Conservation (phyloP, 2,329 filamentous ascomycete species). For the Alternaria ethzedia region DNA sequence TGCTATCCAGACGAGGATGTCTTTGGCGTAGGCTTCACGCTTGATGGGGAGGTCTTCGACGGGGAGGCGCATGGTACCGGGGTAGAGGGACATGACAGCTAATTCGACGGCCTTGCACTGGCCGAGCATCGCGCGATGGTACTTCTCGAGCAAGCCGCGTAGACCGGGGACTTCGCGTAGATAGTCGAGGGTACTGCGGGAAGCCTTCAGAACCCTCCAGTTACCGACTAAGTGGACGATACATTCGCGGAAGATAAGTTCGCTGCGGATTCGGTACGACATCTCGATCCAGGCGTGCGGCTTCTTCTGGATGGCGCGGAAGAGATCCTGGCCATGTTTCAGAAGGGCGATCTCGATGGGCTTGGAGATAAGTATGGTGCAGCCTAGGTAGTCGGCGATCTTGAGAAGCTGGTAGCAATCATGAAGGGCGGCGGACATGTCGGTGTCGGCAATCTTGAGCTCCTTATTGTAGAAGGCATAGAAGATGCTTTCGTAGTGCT, state of each 20-base stretch:
- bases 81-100: conserved; percentile 32
- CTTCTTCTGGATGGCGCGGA: conserved; percentile 51
- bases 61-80: conserved; percentile 33
- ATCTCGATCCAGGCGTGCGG: conserved; percentile 57
- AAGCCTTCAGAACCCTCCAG: conserved; percentile 40
- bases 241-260: conserved; percentile 54
- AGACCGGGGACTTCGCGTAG: conserved; percentile 31
- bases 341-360: conserved; percentile 57
- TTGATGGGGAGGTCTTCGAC: conserved; percentile 42
- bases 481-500: conserved; percentile 54
- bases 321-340: conserved; percentile 55
- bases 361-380: conserved; percentile 51
- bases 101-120: conserved; percentile 37
- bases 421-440: conserved; percentile 49
- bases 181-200: conserved; percentile 6
- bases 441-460: conserved; percentile 49
- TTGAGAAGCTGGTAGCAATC: conserved; percentile 52
- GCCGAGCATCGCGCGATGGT: conserved; percentile 34
- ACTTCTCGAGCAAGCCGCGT: conserved; percentile 38
- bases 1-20: conserved; percentile 61
- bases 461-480: conserved; percentile 55
- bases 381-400: conserved; percentile 56
- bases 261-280: conserved; percentile 54
- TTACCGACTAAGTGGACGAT: conserved; percentile 54
- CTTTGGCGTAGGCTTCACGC: conserved; percentile 54